Evolutionary conservation across 2,329 filamentous ascomycete genomes (phyloP).

Genomic region (Clonostachys byssicola): DNA sequence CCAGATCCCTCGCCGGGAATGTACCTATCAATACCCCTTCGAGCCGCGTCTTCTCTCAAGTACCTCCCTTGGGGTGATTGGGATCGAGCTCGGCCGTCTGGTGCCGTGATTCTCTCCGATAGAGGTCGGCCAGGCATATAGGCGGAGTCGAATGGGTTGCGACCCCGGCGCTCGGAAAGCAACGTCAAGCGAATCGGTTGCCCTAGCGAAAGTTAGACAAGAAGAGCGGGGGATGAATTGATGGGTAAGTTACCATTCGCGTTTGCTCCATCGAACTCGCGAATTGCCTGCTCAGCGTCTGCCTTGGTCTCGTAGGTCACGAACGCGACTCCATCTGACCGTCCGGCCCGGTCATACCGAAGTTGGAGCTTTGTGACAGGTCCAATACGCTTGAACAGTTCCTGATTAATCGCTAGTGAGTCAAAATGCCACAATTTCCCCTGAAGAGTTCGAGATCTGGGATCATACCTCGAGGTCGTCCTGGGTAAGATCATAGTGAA

Average conservation of each 20-base stretch:
- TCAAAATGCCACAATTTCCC: background rate
- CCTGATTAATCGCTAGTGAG: conserved; percentile 43
- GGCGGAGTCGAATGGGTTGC: conserved; percentile 54
- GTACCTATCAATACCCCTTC: conserved; percentile 75
- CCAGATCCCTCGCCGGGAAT: conserved; percentile 51
- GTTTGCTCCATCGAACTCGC: conserved; percentile 84
- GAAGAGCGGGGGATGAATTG: background rate
- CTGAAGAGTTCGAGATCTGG: background rate
- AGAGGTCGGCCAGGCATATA: conserved; percentile 52
- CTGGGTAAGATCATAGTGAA: conserved; percentile 88
- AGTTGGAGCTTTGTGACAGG: conserved; percentile 65
- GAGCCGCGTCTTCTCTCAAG: conserved; percentile 53
- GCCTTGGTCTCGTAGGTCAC: conserved; percentile 71
- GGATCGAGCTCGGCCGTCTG: conserved; percentile 59
- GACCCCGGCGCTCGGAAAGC: conserved; percentile 48
- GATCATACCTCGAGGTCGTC: conserved; percentile 69
- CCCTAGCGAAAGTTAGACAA: conserved; percentile 32
- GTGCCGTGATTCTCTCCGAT: conserved; percentile 55
- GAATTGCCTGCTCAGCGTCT: conserved; percentile 71
- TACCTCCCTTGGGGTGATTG: conserved; percentile 39
- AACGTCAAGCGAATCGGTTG: conserved; percentile 77
- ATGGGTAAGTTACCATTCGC: conserved; percentile 58
- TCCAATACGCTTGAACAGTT: conserved; percentile 76
- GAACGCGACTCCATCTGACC: conserved; percentile 80
- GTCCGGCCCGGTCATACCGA: conserved; percentile 81